Evolutionary conservation across 1,284 basidiomycete species (phyloP), one percentile per base, ranked within the genome.

Genomic region (Boletellus deceptivus): DNA sequence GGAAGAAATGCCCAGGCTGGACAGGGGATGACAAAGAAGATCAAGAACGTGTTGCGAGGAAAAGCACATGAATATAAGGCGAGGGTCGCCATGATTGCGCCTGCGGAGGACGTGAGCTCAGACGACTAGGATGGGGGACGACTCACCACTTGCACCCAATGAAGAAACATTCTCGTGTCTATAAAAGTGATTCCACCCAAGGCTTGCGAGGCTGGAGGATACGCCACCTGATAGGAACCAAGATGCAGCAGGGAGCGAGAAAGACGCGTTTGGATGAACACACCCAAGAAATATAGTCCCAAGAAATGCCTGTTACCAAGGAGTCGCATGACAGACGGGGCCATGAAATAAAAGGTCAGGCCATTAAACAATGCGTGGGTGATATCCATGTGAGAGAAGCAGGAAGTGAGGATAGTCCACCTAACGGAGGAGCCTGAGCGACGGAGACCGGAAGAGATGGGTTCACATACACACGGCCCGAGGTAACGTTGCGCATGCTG

Each of bases 11-110:
- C 74, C 90, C 91, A 94, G 0, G 91, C 91, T 0, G 91, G 92
- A 53, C 90, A 75, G 14, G 93, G 93, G 10, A 96, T 69, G 59
- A 94, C 77, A 48, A 84, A 90, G 68, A 92, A 95, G 45, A 96
- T 67, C n/a, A 82, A 71, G 66, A 95, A 89, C 0, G 75, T 83
- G 50, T 84, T 74, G 8, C 60, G 77, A 1, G 93, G 93, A 37
- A 83, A 79, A 6, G 80, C 67, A 64, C 84, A 88, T 2, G 89
- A 86, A 48, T 89, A 82, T 62, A 85, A 78, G 3, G 87, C 82
- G 44, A 91, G 70, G 22, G 89, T 75, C 9, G 84, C 80, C 70
- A 84, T 89, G 53, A 93, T 86, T 6, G 91, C 85, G 55, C 82
- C 86, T 88, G 56, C 13, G 41, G 38, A 25, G 49, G 50, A 18